These are phyloP conservation scores for Ceratobasidium sp. DNA, from an alignment of 1,284 basidiomycete species.

Conservation along the genomic window DNA sequence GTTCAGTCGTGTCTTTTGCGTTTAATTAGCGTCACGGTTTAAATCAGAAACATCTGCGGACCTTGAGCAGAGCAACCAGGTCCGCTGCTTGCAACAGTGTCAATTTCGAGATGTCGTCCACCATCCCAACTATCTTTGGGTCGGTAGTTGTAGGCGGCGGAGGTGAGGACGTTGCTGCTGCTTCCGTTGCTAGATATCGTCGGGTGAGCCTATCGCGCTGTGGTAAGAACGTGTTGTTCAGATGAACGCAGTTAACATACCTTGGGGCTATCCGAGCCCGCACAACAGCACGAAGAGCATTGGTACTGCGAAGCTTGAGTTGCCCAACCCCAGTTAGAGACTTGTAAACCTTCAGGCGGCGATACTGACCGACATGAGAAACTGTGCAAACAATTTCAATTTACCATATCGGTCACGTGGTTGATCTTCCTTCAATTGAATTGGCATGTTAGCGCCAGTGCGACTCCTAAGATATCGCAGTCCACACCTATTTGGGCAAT, in stretches of 20 bases:
- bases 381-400: constrained; percentile 5
- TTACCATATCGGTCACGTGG: constrained; percentile 23
- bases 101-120: constrained; percentile 90
- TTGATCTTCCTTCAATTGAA: constrained; percentile 4
- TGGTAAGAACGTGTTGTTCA: not conserved
- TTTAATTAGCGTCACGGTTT: not conserved
- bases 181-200: constrained; percentile 42
- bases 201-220: constrained; percentile 13
- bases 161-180: constrained; percentile 37
- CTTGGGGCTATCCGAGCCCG: constrained; percentile 12
- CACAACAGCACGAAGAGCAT: constrained; percentile 10
- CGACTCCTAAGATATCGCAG: not conserved
- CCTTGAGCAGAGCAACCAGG: constrained; percentile 91
- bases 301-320: not conserved
- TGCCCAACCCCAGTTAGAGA: not conserved
- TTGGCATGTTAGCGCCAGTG: constrained; percentile 20
- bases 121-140: constrained; percentile 81
- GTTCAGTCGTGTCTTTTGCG: constrained; percentile 81
- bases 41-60: constrained; percentile 51
- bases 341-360: not conserved
- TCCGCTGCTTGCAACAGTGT: constrained; percentile 97
- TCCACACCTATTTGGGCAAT: constrained; percentile 24
- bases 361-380: constrained; percentile 42
- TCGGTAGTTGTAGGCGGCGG: constrained; percentile 53
- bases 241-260: not conserved